Conservation (phyloP, 805 yeast species). For the Hanseniaspora guilliermondii region DNA sequence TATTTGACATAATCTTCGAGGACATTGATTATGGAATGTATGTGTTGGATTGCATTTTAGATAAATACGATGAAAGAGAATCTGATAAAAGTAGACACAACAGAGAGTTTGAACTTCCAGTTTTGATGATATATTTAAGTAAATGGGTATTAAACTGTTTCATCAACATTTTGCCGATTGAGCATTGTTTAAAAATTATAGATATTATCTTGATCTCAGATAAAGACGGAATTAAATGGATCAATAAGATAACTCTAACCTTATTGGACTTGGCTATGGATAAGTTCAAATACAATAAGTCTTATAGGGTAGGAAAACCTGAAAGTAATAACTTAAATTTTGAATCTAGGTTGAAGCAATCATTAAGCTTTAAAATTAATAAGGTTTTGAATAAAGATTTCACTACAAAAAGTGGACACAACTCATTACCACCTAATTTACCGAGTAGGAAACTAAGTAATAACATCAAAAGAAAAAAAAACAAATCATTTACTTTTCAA, state of each 20-base stretch:
- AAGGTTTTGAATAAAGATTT: constrained; percentile 3
- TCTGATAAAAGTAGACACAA: neutral
- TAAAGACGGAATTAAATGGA: constrained; percentile 13
- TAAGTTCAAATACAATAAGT: neutral
- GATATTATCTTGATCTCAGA: constrained; percentile 31
- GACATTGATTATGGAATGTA: neutral
- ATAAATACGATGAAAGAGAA: neutral
- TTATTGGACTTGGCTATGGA: constrained; percentile 8
- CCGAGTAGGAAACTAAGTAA: neutral
- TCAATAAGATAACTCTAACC: constrained; percentile 4
- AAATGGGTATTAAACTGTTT: constrained; percentile 98
- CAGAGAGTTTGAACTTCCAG: neutral
- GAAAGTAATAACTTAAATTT: neutral
- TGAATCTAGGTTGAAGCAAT: constrained; percentile 5
- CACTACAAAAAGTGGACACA: neutral
- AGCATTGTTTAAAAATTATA: constrained; percentile 81
- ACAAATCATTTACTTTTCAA: neutral
- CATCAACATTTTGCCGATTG: constrained; percentile 81
- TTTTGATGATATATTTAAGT: constrained; percentile 24
- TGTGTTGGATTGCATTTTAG: constrained; percentile 1
- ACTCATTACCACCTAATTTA: neutral
- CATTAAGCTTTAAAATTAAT: constrained; percentile 6
- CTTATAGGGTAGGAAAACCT: neutral
- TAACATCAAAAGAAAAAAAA: neutral
- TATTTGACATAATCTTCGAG: constrained; percentile 4